phyloP scores from a whole-genome alignment of 73 alveolate genomes.

The Paramecium sonneborni region DNA sequence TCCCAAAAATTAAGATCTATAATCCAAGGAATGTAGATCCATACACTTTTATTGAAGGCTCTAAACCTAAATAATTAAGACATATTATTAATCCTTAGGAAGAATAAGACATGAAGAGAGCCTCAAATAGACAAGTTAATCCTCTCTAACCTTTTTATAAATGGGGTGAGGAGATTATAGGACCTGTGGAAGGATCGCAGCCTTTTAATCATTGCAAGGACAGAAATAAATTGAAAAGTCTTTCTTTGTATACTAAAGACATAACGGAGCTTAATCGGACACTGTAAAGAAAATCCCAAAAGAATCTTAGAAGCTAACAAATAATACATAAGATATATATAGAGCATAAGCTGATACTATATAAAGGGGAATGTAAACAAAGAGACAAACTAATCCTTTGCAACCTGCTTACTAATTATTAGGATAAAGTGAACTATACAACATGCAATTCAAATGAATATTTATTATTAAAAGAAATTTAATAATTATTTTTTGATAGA shows the following conservation, averaged over 20 bases:
- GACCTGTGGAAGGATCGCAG: not conserved
- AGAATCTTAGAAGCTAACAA: not conserved
- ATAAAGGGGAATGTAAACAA: constrained; percentile 19
- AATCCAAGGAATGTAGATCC: constrained; percentile 27
- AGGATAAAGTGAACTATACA: not conserved
- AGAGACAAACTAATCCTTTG: not conserved
- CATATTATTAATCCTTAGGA: not conserved
- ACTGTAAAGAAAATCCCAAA: not conserved
- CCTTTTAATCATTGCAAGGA: not conserved
- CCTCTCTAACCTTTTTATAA: not conserved
- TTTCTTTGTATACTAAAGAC: not conserved
- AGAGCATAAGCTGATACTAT: constrained; percentile 20
- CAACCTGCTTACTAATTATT: not conserved
- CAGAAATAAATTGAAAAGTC: not conserved
- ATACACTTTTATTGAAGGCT: not conserved
- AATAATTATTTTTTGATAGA: too few species aligned
- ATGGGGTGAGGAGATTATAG: not conserved
- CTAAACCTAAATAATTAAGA: not conserved
- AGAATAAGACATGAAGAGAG: not conserved
- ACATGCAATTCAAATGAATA: not conserved
- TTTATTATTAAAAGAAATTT: too few species aligned
- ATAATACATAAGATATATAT: constrained; percentile 5
- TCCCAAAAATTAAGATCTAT: not conserved
- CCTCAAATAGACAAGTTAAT: not conserved
- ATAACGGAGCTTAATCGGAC: constrained; percentile 36